Evolutionary conservation across 441 rosid species (phyloP).

Genomic region (Aleurites moluccanus): DNA sequence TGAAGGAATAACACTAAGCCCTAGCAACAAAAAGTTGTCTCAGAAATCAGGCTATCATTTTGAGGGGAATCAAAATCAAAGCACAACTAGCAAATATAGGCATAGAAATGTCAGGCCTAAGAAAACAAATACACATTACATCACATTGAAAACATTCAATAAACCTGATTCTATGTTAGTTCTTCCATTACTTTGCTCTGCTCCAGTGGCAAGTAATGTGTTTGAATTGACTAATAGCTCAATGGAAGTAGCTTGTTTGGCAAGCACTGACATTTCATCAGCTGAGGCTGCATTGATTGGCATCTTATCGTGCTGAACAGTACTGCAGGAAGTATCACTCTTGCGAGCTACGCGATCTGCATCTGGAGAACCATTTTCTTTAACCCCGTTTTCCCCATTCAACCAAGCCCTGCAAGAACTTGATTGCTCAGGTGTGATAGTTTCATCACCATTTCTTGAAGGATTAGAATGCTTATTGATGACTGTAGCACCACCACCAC

Average conservation of each 20-base stretch:
- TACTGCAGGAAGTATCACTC: conserved; percentile 38
- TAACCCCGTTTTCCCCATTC: conserved; percentile 53
- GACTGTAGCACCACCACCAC: conserved; percentile 37
- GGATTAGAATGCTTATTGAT: conserved; percentile 52
- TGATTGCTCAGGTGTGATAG: conserved; percentile 55
- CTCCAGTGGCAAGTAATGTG: conserved; percentile 44
- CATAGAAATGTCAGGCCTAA: background rate
- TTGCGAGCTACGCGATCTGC: conserved; percentile 43
- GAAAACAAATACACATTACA: conserved; percentile 13
- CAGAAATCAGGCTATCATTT: conserved; percentile 34
- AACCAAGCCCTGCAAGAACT: conserved; percentile 57
- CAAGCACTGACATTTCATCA: conserved; percentile 51
- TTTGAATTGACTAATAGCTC: conserved; percentile 46
- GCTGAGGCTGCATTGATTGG: conserved; percentile 43
- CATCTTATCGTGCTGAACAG: conserved; percentile 49
- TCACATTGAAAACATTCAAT: conserved; percentile 21
- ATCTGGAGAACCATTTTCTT: conserved; percentile 53
- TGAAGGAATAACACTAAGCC: conserved; percentile 50
- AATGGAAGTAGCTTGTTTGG: conserved; percentile 51
- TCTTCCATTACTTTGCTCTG: conserved; percentile 65
- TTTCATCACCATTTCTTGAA: conserved; percentile 60
- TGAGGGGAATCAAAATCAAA: conserved; percentile 17
- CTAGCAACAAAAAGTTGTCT: conserved; percentile 42
- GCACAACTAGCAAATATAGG: background rate
- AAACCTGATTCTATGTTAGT: conserved; percentile 63